Percentiles rank a stretch among this genome's conserved stretches.
Evolutionary conservation across 75 land plant species (phyloP).

Genomic region (Selaginella moellendorffii): DNA sequence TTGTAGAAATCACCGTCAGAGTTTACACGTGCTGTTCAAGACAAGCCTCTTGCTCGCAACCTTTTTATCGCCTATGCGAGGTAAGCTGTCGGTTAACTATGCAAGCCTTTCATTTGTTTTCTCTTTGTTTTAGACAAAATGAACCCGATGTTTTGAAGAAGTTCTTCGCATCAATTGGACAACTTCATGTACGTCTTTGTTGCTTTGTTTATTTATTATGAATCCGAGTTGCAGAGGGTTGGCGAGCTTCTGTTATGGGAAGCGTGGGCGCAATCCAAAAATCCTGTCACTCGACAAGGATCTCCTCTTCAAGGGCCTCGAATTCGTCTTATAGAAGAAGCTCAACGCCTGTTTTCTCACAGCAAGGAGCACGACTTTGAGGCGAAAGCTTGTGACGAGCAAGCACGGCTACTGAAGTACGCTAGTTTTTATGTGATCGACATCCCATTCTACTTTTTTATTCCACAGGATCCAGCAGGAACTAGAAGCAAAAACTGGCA

Average conservation of each 20-base stretch:
- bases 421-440: background rate
- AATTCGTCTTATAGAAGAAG: slow-evolving; percentile 68
- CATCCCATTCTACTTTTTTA: too few species aligned
- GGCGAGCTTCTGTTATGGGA: background rate
- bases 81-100: slow-evolving; percentile 23
- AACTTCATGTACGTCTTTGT: slow-evolving; percentile 38
- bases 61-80: slow-evolving; percentile 71
- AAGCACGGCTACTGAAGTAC: slow-evolving; percentile 85
- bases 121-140: slow-evolving; percentile 35
- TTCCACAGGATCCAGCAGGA: slow-evolving; percentile 72
- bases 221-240: background rate
- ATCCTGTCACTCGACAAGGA: slow-evolving; percentile 46
- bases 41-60: slow-evolving; percentile 78
- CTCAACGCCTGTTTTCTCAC: slow-evolving; percentile 50
- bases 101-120: slow-evolving; percentile 11
- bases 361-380: slow-evolving; percentile 86
- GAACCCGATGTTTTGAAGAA: slow-evolving; percentile 77
- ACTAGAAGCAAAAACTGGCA: slow-evolving; percentile 75
- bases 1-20: slow-evolving; percentile 55
- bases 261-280: background rate
- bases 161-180: slow-evolving; percentile 70
- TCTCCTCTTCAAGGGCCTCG: slow-evolving; percentile 83
- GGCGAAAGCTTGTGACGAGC: slow-evolving; percentile 88
- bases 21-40: slow-evolving; percentile 66
- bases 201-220: background rate